Evolutionary conservation across 176 grass and related monocot genomes (phyloP), one percentile per base, ranked within the genome.

Genomic region (Secale cereale): DNA sequence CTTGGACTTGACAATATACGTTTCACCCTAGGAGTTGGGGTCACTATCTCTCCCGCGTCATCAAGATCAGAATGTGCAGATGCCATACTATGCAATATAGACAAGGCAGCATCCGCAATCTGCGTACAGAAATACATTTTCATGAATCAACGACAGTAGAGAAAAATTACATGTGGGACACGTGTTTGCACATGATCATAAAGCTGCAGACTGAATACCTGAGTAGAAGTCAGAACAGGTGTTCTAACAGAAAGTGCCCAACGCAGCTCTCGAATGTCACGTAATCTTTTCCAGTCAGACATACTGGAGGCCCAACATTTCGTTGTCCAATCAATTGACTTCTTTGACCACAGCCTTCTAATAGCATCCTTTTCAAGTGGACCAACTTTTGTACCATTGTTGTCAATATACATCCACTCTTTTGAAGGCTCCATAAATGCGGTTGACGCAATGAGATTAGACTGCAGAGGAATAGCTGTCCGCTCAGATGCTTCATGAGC

Each of bases 361-460:
- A 99, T 85, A 57, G 93, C 97, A 95, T 99, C 93, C 84, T 99
- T 99, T 81, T 99, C 97, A 79, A 96, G 83, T 59, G 93, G 97
- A 37, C 97, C 97, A 59, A 94, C 81, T 87, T 93, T 81, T 87
- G 83, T 84, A 57, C 93, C 97, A 74, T 96, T 90, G 66, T 96
- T 93, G 85, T 99, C 93, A 85, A 99, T 92, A 68, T 89, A 94
- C 97, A 99, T 94, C 97, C 97, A 99, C 81, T 99, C 97, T 83
- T 99, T 99, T 4, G 86, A 78, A 83, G 97, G 97, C 41, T 99
- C 97, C 93, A 91, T 96, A 92, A 96, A 99, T 76, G 97, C 93
- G 3, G 90, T 92, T 82, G 97, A 92, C 0, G 97, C 93, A 8
- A 99, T 94, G 19, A 99, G 90, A 76, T 99, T 99, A 60, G 97